Percentiles rank a stretch among this genome's conserved stretches.
Evolutionary conservation across 2,329 filamentous ascomycete species (phyloP).

Genomic region (Bertia moriformis): DNA sequence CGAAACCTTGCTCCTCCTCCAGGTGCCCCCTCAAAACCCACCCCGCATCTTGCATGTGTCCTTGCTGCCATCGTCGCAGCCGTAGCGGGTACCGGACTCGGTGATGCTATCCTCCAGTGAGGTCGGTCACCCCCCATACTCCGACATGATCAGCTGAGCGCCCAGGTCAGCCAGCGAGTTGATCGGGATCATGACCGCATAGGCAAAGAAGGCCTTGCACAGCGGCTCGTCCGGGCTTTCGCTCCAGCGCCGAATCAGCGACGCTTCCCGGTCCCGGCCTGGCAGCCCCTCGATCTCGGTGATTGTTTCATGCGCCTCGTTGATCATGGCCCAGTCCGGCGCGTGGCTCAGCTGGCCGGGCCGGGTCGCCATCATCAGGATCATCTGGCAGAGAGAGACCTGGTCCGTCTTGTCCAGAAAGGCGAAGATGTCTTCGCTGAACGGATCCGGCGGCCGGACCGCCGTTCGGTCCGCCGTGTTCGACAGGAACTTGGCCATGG

Average conservation of each 20-base stretch:
- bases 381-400: slow-evolving; percentile 34
- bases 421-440: too few species aligned
- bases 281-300: slow-evolving; percentile 29
- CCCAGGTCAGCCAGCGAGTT: slow-evolving; percentile 29
- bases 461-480: background rate
- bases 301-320: slow-evolving; percentile 28
- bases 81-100: too few species aligned
- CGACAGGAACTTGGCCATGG: background rate
- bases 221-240: slow-evolving; percentile 21
- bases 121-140: too few species aligned
- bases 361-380: slow-evolving; percentile 30
- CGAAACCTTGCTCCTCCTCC: too few species aligned
- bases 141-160: slow-evolving; percentile 22
- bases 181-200: slow-evolving; percentile 30
- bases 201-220: slow-evolving; percentile 30
- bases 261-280: slow-evolving; percentile 27
- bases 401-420: slow-evolving; percentile 32
- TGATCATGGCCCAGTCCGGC: slow-evolving; percentile 28
- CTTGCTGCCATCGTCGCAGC: too few species aligned
- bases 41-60: too few species aligned
- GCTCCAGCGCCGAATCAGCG: slow-evolving; percentile 27
- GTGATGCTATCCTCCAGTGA: too few species aligned
- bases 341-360: slow-evolving; percentile 25
- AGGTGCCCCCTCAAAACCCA: too few species aligned
- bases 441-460: too few species aligned